Conservation (phyloP, 2,329 filamentous ascomycete genomes). For the Stagonosporopsis tanaceti region DNA sequence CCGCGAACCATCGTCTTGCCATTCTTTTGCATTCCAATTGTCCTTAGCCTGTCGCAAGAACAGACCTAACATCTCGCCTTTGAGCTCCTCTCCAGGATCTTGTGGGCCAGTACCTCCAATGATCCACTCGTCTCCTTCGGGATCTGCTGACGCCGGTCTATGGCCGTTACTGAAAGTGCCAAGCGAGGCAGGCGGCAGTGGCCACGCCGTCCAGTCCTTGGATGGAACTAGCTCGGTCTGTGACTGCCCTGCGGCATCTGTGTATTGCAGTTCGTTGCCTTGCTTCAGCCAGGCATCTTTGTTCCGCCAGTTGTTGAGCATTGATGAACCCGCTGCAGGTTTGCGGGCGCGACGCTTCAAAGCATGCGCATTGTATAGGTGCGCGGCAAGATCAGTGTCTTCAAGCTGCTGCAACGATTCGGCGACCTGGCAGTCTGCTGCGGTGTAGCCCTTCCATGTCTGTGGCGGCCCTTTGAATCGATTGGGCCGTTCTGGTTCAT, state of each 20-base stretch:
- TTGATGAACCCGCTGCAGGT: slow-evolving; percentile 23
- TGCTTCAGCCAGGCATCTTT: slow-evolving; percentile 53
- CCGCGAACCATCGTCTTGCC: slow-evolving; percentile 39
- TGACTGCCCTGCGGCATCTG: slow-evolving; percentile 35
- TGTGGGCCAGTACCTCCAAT: slow-evolving; percentile 54
- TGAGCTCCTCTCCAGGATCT: slow-evolving; percentile 68
- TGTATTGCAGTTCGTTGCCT: slow-evolving; percentile 37
- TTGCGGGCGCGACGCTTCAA: slow-evolving; percentile 63
- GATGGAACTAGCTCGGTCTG: slow-evolving; percentile 55
- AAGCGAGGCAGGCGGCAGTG: slow-evolving; percentile 68
- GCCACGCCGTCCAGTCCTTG: slow-evolving; percentile 85
- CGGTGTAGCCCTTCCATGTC: slow-evolving; percentile 72
- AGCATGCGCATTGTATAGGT: slow-evolving; percentile 80
- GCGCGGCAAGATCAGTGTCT: slow-evolving; percentile 73
- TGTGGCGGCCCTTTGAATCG: slow-evolving; percentile 72
- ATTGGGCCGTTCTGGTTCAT: slow-evolving; percentile 61
- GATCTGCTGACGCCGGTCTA: slow-evolving; percentile 32
- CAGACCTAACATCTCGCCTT: slow-evolving; percentile 73
- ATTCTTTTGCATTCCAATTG: slow-evolving; percentile 56
- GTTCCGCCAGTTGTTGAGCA: slow-evolving; percentile 47
- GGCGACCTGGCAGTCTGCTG: slow-evolving; percentile 68
- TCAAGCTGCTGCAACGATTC: slow-evolving; percentile 69
- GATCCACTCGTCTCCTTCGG: slow-evolving; percentile 52
- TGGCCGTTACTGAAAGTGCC: slow-evolving; percentile 65
- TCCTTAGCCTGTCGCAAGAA: slow-evolving; percentile 74